phyloP scores from a whole-genome alignment of 2,329 filamentous ascomycete genomes.

The Aspergillus tamarii region DNA sequence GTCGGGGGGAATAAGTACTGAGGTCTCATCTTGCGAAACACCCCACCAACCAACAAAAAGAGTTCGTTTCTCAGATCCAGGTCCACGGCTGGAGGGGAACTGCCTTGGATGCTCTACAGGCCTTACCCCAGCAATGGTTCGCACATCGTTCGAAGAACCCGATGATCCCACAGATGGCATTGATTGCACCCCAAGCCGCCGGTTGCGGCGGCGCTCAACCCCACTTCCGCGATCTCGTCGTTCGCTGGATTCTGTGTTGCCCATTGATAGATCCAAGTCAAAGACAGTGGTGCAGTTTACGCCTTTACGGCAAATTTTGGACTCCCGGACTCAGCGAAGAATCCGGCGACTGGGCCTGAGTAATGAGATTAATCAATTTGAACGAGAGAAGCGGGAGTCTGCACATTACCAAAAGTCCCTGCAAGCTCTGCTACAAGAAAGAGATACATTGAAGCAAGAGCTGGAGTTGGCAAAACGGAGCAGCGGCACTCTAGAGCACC shows the following conservation, averaged over 20 bases:
- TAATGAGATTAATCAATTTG: slow-evolving; percentile 49
- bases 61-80: slow-evolving; percentile 51
- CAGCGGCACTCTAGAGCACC: slow-evolving; percentile 9
- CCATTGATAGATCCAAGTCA: slow-evolving; percentile 21
- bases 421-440: slow-evolving; percentile 30
- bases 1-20: neutral
- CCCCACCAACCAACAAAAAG: slow-evolving; percentile 43
- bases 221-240: slow-evolving; percentile 30
- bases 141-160: slow-evolving; percentile 40
- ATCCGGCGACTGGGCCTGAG: slow-evolving; percentile 50
- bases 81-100: slow-evolving; percentile 29
- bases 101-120: slow-evolving; percentile 39
- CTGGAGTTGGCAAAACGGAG: slow-evolving; percentile 24
- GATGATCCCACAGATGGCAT: slow-evolving; percentile 22
- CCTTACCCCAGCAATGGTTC: slow-evolving; percentile 48
- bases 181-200: slow-evolving; percentile 33
- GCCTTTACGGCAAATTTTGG: slow-evolving; percentile 48
- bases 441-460: slow-evolving; percentile 33
- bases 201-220: slow-evolving; percentile 38
- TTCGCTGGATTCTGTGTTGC: slow-evolving; percentile 26
- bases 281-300: slow-evolving; percentile 48
- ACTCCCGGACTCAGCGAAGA: slow-evolving; percentile 46
- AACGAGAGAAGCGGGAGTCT: slow-evolving; percentile 42
- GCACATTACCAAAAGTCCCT: slow-evolving; percentile 30
- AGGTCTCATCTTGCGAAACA: slow-evolving; percentile 22